phyloP scores from a whole-genome alignment of 345 rosid genomes.

The Syzygium aqueum region DNA sequence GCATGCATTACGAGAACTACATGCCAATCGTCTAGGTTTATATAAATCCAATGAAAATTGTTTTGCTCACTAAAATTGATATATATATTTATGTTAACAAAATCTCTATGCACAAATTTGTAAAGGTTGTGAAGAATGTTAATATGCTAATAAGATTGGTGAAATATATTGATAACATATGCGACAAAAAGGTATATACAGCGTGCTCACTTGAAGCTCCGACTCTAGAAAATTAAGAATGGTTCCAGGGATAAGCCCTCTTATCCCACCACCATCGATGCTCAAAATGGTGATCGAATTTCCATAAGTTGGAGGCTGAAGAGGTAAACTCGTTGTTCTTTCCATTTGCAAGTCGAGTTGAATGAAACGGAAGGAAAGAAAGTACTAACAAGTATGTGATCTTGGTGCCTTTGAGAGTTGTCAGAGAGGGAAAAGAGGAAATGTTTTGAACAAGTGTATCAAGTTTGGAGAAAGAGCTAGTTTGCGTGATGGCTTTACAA shows the following conservation, averaged over 20 bases:
- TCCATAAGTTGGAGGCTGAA: conserved; percentile 20
- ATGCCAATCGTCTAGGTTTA: background rate
- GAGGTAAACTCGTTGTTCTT: conserved; percentile 1
- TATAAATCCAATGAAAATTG: background rate
- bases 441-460: background rate
- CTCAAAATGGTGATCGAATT: conserved; percentile 28
- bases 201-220: conserved; percentile 16
- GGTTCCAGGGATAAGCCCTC: conserved; percentile 36
- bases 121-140: background rate
- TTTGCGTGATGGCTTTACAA: background rate
- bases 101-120: background rate
- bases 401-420: background rate
- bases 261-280: conserved; percentile 44
- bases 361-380: background rate
- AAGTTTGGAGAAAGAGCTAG: background rate
- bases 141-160: background rate
- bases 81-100: background rate
- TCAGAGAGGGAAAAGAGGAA: background rate
- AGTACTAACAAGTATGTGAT: background rate
- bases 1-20: background rate
- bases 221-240: conserved; percentile 22
- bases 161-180: background rate
- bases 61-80: background rate
- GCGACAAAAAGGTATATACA: background rate
- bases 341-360: background rate